Base-by-base conservation (phyloP, 495 filamentous ascomycete species). In the Hapsidospora chrysogenum region DNA sequence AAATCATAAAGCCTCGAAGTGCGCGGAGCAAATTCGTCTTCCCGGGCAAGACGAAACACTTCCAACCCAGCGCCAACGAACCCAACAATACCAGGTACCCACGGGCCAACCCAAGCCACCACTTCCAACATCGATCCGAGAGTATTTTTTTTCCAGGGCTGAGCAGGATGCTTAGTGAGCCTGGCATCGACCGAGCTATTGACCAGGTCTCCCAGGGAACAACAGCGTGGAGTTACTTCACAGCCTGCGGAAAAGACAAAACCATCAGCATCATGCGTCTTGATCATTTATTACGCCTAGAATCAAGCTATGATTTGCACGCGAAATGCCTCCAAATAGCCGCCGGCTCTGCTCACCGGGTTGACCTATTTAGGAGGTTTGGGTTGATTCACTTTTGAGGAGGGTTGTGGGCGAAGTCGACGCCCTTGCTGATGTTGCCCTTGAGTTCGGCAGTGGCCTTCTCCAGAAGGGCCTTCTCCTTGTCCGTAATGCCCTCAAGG, bases 371-470 rank as follows among this genome's bases (percentile, higher is more conserved):
- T 14, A 14, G 17, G 10, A 29, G 14, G 45, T 29, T 49, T 21
- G 33, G 38, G 29, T 66, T 73, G 66, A 78, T 72, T 39, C 33
- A 36, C 26, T 76, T 76, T 70, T 73, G 65, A 43, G 80, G 73
- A 43, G 85, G 73, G 66, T 77, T 85, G 70, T 85, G 71, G 52
- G 55, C 72, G 53, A 96, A 97, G 48, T 79, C 75, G 45, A 95
- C 62, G 47, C 89, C 89, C 72, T 95, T 95, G 46, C 71, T 59
- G 50, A 97, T 93, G 61, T 94, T 97, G 64, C 70, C 76, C 70
- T 84, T 80, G 20, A 97, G 68, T 36, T 73, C 89, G 42, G 63
- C 59, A 46, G 78, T 64, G 52, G 68, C 73, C 42, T 67, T 72
- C 44, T 82, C 71, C 38, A 97, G 74, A 35, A 97, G 74, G 43